Conservation (phyloP, 1,139 yeast species). For the Debaryomycetaceae sp. region DNA sequence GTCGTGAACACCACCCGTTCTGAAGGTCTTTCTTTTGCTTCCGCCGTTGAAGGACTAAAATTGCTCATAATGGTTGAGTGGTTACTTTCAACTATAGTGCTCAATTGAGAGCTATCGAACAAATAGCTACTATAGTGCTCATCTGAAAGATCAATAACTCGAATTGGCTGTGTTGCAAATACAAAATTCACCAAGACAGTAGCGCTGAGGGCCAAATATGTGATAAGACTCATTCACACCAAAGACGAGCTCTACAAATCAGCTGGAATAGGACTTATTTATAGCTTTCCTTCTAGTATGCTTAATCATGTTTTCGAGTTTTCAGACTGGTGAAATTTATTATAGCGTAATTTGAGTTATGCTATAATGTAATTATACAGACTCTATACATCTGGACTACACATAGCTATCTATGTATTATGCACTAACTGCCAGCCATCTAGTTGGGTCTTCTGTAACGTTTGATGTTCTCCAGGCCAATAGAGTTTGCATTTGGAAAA, state of each 20-base stretch:
- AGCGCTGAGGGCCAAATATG: neutral
- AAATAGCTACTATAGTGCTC: neutral
- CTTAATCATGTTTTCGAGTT: too few species aligned
- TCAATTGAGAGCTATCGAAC: neutral
- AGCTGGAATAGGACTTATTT: too few species aligned
- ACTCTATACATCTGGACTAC: neutral
- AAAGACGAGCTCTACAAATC: too few species aligned
- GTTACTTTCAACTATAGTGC: neutral
- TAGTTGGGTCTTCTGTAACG: constrained; percentile 21
- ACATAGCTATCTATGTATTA: neutral
- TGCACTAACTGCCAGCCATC: neutral
- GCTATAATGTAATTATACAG: neutral
- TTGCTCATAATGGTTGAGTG: neutral
- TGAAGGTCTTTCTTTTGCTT: neutral
- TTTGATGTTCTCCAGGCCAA: constrained; percentile 46
- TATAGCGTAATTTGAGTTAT: neutral
- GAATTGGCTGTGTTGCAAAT: neutral
- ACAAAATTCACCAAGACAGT: neutral
- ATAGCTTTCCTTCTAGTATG: too few species aligned
- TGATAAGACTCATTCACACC: neutral
- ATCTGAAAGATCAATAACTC: neutral
- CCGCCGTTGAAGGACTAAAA: neutral
- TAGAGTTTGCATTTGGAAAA: constrained; percentile 43
- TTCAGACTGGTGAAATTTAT: too few species aligned
- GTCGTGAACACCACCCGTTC: constrained; percentile 5